Conservation (phyloP, 495 filamentous ascomycete species). For the Penicillium lividum region DNA sequence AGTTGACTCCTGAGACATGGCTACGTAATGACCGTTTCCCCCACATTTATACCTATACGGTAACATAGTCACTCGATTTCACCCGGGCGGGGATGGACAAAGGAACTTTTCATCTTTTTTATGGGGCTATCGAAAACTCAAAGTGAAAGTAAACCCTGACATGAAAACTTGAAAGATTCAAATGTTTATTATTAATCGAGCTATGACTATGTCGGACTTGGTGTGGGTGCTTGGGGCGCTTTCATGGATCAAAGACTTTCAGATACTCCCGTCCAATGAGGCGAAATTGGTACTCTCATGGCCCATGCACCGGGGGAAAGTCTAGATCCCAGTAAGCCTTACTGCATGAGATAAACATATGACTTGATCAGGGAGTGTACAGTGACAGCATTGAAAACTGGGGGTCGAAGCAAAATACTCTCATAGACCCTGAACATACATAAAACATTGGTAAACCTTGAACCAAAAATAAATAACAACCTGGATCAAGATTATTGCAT, state of each 20-base stretch:
- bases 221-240: slow-evolving; percentile 4
- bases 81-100: not conserved
- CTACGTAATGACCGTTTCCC: slow-evolving; percentile 16
- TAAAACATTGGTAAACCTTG: not conserved
- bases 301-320: not conserved
- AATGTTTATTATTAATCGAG: not conserved
- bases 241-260: slow-evolving; percentile 2
- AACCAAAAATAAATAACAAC: too few relatives aligned
- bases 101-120: not conserved
- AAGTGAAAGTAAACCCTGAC: not conserved
- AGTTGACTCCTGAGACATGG: slow-evolving; percentile 10
- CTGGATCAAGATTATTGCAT: not conserved
- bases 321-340: slow-evolving; percentile 3
- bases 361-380: slow-evolving; percentile 5
- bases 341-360: slow-evolving; percentile 1
- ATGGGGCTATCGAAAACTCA: slow-evolving; percentile 1
- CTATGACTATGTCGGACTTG: slow-evolving; percentile 2
- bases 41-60: slow-evolving; percentile 5
- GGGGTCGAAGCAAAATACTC: not conserved
- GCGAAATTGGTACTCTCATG: not conserved
- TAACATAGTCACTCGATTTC: not conserved
- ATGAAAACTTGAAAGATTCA: not conserved
- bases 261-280: not conserved
- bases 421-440: slow-evolving; percentile 1
- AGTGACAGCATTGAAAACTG: not conserved